Conservation (phyloP, 495 filamentous ascomycete species). For the Aspergillus egyptiacus region DNA sequence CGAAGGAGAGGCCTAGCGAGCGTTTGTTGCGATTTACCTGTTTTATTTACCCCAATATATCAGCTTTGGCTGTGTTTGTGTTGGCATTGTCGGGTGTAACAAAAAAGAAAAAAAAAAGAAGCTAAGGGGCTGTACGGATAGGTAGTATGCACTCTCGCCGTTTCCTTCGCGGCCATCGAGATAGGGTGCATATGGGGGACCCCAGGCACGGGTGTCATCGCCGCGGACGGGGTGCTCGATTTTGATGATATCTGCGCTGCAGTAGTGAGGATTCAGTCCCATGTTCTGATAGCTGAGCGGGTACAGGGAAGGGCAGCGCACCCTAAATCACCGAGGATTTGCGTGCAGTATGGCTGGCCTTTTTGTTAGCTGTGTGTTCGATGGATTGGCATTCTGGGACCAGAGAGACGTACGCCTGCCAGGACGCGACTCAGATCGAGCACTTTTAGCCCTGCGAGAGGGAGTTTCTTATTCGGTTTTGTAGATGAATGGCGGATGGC, state of each 20-base stretch:
- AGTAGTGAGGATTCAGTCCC: not conserved
- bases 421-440: slow-evolving; percentile 3
- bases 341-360: slow-evolving; percentile 16
- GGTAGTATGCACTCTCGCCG: slow-evolving; percentile 93
- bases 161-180: slow-evolving; percentile 58
- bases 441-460: not conserved
- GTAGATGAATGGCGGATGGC: not conserved
- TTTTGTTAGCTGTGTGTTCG: not conserved
- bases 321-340: slow-evolving; percentile 13
- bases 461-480: not conserved
- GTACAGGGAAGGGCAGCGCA: not conserved
- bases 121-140: too few species aligned
- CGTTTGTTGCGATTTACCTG: slow-evolving; percentile 90
- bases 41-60: not conserved
- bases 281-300: too few species aligned
- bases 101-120: slow-evolving; percentile 8
- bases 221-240: slow-evolving; percentile 87
- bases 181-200: slow-evolving; percentile 86
- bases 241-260: slow-evolving; percentile 92
- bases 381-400: not conserved
- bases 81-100: not conserved
- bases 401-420: not conserved
- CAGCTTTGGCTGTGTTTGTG: not conserved
- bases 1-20: not conserved
- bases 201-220: slow-evolving; percentile 95